Evolutionary conservation across 148 eudicot species (phyloP).

Genomic region (Silene uniflora): DNA sequence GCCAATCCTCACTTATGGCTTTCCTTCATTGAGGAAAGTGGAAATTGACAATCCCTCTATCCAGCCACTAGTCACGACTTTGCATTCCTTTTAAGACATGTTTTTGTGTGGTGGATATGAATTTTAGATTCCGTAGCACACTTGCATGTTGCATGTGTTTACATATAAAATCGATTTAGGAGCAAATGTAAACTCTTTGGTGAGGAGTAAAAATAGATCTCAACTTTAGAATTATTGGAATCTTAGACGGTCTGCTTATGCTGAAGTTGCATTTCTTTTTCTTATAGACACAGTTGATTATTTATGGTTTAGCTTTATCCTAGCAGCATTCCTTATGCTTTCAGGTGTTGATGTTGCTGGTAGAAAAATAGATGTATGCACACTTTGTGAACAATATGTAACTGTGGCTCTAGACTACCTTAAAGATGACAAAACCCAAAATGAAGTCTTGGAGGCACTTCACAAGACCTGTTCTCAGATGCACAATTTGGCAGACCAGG

Average conservation of each 20-base stretch:
- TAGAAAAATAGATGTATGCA: constrained; percentile 38
- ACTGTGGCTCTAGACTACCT: constrained; percentile 53
- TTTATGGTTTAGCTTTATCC: background rate
- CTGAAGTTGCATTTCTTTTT: background rate
- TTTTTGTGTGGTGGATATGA: background rate
- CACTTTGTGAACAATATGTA: constrained; percentile 68
- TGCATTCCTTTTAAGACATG: background rate
- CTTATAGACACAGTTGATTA: background rate
- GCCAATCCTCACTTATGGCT: background rate
- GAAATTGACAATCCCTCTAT: background rate
- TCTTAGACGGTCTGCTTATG: background rate
- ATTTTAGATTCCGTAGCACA: background rate
- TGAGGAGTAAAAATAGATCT: background rate
- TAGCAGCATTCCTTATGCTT: constrained; percentile 7
- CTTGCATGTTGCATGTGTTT: background rate
- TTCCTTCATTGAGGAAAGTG: background rate
- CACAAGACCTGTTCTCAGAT: constrained; percentile 57
- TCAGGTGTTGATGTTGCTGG: constrained; percentile 26
- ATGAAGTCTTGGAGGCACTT: constrained; percentile 50
- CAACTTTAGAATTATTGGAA: background rate
- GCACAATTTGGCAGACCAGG: constrained; percentile 48
- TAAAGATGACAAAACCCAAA: constrained; percentile 53
- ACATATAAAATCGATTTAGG: background rate
- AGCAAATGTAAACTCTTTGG: background rate
- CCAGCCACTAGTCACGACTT: background rate